Base-by-base conservation (phyloP, 2,329 filamentous ascomycete genomes). In the Aschersonia sp. region DNA sequence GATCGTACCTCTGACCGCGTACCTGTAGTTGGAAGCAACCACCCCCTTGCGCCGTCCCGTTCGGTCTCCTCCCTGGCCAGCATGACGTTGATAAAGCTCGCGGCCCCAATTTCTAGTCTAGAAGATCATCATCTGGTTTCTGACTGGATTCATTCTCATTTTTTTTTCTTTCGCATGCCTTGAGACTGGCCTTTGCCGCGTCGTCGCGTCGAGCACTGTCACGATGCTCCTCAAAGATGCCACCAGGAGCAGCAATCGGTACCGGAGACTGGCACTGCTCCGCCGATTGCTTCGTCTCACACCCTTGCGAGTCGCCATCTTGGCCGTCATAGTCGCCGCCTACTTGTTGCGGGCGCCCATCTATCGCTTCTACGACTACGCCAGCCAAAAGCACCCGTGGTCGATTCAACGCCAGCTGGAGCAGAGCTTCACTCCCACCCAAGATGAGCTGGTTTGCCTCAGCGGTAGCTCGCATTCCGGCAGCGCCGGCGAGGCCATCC, bases 401-500 rank as follows among this genome's bases (percentile, higher is more conserved):
- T 52, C 48, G 4, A 46, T 38, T 5, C 51, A 54, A 46, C 30
- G 40, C 28, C 47, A 43, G 4, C 41, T 54, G 31, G 49, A 54
- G 49, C 49, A 50, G 41, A n/a, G 29, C 31, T 52, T 54, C 31
- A 43, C 30, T 4, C 51, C 52, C 3, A 54, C 51, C 3, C 9
- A 40, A n/a, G n/a, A 31, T 12, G 52, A 54, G 30, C 20, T 54
- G n/a, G 42, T 35, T 20, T 54, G 52, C 32, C 47, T 52, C 28
- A 31, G 47, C 6, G 49, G 52, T 20, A 35, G 31, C 45, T 40
- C 40, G 40, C 40, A 42, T 5, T 42, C 40, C 7, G 20, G 20
- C 9, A 42, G 40, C 20, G 40, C 40, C 10, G 35, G 31, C 9
- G 40, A 51, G 9, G n/a, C 47, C 3, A 52, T 53, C 30, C 52